Percentiles rank a stretch among this genome's conserved stretches.
phyloP scores from a whole-genome alignment of 2,329 filamentous ascomycete species.

The Bipolaris cookei region DNA sequence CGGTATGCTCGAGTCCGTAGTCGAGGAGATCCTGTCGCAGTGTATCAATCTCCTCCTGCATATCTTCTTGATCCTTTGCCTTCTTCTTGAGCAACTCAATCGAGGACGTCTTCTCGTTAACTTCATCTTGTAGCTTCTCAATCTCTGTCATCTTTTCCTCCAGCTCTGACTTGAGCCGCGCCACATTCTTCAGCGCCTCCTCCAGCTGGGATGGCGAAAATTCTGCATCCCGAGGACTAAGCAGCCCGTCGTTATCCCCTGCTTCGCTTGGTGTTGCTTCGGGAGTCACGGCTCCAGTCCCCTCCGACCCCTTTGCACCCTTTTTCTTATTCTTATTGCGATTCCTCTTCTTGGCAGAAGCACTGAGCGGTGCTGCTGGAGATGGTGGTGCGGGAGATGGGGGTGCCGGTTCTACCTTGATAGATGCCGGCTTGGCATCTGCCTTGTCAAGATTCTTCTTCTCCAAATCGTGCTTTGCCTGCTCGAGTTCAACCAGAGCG shows the following conservation, averaged over 20 bases:
- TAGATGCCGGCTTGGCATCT: neutral
- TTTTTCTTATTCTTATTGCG: slow-evolving; percentile 80
- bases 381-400: slow-evolving; percentile 23
- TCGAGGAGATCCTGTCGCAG: slow-evolving; percentile 79
- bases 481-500: slow-evolving; percentile 53
- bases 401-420: slow-evolving; percentile 17
- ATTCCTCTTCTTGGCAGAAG: slow-evolving; percentile 76
- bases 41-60: slow-evolving; percentile 84
- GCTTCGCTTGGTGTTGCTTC: slow-evolving; percentile 50
- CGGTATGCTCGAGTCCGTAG: slow-evolving; percentile 83
- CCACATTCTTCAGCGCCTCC: slow-evolving; percentile 38
- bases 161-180: slow-evolving; percentile 43
- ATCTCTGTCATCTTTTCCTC: slow-evolving; percentile 45
- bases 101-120: slow-evolving; percentile 66
- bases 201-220: slow-evolving; percentile 52
- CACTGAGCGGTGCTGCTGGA: slow-evolving; percentile 37
- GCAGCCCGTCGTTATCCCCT: slow-evolving; percentile 43
- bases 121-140: slow-evolving; percentile 41
- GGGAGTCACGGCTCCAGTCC: slow-evolving; percentile 43
- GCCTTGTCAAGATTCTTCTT: slow-evolving; percentile 24
- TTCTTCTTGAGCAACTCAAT: slow-evolving; percentile 75
- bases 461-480: slow-evolving; percentile 39
- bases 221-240: slow-evolving; percentile 45
- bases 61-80: slow-evolving; percentile 75
- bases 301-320: slow-evolving; percentile 58